These are phyloP conservation scores for Malassezia yamatoensis DNA, from an alignment of 1,284 basidiomycete genomes.

Conservation along the genomic window DNA sequence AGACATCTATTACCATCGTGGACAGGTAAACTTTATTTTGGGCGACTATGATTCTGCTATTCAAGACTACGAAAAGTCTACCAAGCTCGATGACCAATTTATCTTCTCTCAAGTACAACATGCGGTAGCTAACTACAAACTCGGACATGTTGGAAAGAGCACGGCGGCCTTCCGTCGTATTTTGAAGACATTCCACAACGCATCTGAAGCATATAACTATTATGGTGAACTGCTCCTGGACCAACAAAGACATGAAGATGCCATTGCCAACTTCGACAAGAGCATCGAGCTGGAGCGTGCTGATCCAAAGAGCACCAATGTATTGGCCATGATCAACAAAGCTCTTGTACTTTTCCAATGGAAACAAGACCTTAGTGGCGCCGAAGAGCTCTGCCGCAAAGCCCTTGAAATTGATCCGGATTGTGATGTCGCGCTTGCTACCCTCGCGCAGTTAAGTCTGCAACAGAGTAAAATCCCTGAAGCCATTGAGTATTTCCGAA, in stretches of 20 bases:
- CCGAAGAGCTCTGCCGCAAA: slow-evolving; percentile 75
- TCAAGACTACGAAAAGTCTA: slow-evolving; percentile 80
- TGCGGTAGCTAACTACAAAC: slow-evolving; percentile 94
- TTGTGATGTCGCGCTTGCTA: slow-evolving; percentile 92
- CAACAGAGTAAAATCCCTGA: slow-evolving; percentile 83
- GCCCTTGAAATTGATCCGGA: slow-evolving; percentile 73
- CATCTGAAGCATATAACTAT: slow-evolving; percentile 48
- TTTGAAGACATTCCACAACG: slow-evolving; percentile 32
- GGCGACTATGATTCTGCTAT: slow-evolving; percentile 77
- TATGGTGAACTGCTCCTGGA: slow-evolving; percentile 92
- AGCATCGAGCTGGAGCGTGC: slow-evolving; percentile 76
- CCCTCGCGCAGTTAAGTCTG: slow-evolving; percentile 80
- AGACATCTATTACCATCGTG: slow-evolving; percentile 97
- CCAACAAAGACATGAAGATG: slow-evolving; percentile 78
- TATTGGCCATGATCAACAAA: slow-evolving; percentile 81
- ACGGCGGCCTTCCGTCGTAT: slow-evolving; percentile 72
- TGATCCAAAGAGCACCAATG: slow-evolving; percentile 29
- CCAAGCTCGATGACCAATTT: slow-evolving; percentile 68
- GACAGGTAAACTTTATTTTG: slow-evolving; percentile 96
- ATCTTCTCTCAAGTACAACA: slow-evolving; percentile 94
- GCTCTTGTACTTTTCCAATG: slow-evolving; percentile 90
- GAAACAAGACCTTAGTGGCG: slow-evolving; percentile 76
- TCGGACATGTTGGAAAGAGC: slow-evolving; percentile 63
- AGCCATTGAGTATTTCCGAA: slow-evolving; percentile 77
- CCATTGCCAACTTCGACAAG: slow-evolving; percentile 86